Conservation (phyloP, 257 asterid genomes). For the Nicotiana obtusifolia region DNA sequence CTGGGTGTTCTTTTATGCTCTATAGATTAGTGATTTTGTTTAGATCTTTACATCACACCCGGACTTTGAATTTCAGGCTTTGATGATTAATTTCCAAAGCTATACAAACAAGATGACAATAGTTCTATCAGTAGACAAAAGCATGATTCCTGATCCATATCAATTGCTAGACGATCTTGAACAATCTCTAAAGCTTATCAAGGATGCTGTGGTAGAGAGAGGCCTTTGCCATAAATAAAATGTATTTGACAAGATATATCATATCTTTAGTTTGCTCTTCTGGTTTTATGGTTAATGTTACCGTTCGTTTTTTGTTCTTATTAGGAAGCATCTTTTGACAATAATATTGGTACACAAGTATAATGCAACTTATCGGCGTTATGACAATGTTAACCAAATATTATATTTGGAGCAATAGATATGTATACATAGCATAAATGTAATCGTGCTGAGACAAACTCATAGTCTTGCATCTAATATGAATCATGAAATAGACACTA, state of each 20-base stretch:
- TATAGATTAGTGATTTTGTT: not conserved
- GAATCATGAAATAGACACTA: not conserved
- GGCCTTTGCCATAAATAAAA: not conserved
- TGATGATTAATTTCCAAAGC: conserved; percentile 33
- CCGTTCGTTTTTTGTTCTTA: not conserved
- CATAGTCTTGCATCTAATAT: not conserved
- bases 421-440: too few species aligned
- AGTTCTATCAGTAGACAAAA: conserved; percentile 32
- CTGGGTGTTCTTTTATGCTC: not conserved
- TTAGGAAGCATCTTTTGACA: not conserved
- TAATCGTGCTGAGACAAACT: too few species aligned
- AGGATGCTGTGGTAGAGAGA: conserved; percentile 19
- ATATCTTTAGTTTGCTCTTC: not conserved
- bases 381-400: too few species aligned
- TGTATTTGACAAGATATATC: not conserved
- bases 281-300: not conserved
- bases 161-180: conserved; percentile 24
- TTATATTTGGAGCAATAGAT: too few species aligned
- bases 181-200: conserved; percentile 26
- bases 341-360: not conserved
- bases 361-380: too few species aligned
- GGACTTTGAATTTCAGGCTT: conserved; percentile 4
- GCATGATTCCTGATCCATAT: conserved; percentile 31
- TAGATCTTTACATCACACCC: not conserved
- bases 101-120: conserved; percentile 24